Evolutionary conservation across 2,329 filamentous ascomycete genomes (phyloP), one percentile per base, ranked within the genome.

Genomic region (Sphaerulina musiva): DNA sequence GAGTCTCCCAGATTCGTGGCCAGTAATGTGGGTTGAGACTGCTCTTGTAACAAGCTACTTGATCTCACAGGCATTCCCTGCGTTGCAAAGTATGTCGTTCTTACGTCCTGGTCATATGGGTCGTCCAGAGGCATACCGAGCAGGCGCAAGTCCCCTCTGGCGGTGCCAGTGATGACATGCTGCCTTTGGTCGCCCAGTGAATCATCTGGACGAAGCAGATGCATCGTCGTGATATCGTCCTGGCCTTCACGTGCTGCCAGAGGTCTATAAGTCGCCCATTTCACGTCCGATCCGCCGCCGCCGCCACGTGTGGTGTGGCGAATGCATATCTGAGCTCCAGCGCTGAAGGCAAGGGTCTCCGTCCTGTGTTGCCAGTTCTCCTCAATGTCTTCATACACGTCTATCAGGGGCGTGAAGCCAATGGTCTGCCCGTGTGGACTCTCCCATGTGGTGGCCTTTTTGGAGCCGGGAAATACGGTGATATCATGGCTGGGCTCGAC

Each of bases 341-440:
- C 81, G 49, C 81, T 81, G 76, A 80, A 83, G 2, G 76, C 79
- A 6, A 85, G 65, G 0, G 80, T 75, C 62, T 84, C 81, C 61
- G 73, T 76, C 59, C 78, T 72, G 46, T 77, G 71, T 45, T 68
- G 66, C 76, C 76, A 80, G 53, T 68, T 69, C 1, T 56, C 51
- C 6, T 57, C 62, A 41, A 66, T 52, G 9, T 63, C 57, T 49
- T 68, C 66, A 31, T 59, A 62, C 3, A 65, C 65, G 46, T 68
- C 67, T 11, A 68, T 42, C 14, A 66, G 64, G 14, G 82, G 81
- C 23, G 76, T 76, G 59, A 82, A 85, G 3, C 81, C 81, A 63
- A 84, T 79, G 52, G 73, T 83, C 70, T 74, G 76, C 1, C 74
- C 73, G 57, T 63, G 73, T 51, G 67, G 72, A 59, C 64, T 69